Evolutionary conservation across 495 filamentous ascomycete species (phyloP), one percentile per base, ranked within the genome.

Genomic region (Xylaria palmicola): DNA sequence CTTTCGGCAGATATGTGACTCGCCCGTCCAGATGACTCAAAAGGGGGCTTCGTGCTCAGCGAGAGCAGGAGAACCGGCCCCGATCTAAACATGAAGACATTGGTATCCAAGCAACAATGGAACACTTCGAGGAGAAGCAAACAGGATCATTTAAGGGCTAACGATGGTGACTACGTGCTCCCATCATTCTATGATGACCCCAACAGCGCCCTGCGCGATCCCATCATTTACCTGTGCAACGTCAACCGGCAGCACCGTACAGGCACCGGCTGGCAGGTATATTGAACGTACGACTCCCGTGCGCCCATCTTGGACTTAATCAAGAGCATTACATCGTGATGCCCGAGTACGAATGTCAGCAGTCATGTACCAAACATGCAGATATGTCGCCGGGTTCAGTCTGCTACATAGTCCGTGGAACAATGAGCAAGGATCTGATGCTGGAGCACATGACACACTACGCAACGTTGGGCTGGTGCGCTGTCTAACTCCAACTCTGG

Each of bases 261-360:
- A 0, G 86, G 85, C 6, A 72, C 78, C 55, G 83, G 86, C 70
- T 96, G 90, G 89, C 83, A 80, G 65, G 89, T 94, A 40, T 95
- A 92, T 63, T 91, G 92, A 0, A 91, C 91, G 0, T 95, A 96
- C 69, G 92, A 95, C 68, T 92, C 93, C 65, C 88, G 90, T 9
- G 89, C 94, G 75, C 88, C 88, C 54, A 76, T 95, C 9, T 90
- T 86, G 62, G 91, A 93, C 81, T 87, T 85, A 63, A 88, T 93
- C 53, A 91, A 96, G 75, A 81, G 79, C 30, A 92, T 96, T 67
- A 88, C 91, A n/a, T n/a, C n/a, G n/a, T n/a, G n/a, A n/a, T n/a
- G n/a, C n/a, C n/a, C n/a, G n/a, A n/a, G n/a, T n/a, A n/a, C n/a
- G n/a, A n/a, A n/a, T n/a, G n/a, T n/a, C n/a, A n/a, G n/a, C n/a